A percentile compares a stretch with the other conserved stretches of the same genome.
Evolutionary conservation across 169 alveolate genomes (phyloP).

Genomic region (Cyclospora cayetanensis): DNA sequence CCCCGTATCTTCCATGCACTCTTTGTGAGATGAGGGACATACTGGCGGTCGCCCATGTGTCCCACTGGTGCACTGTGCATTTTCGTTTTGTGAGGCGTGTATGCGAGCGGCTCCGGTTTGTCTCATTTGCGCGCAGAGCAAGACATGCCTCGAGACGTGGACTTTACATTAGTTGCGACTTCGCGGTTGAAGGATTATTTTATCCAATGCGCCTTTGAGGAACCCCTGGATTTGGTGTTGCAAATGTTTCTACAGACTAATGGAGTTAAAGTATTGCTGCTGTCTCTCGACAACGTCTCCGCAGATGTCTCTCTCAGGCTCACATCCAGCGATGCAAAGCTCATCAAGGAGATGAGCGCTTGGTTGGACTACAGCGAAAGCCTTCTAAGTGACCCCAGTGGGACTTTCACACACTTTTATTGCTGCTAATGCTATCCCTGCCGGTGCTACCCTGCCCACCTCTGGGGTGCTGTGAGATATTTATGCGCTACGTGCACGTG

Average conservation of each 20-base stretch:
- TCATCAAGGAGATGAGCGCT: neutral
- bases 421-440: neutral
- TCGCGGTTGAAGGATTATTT: neutral
- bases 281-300: neutral
- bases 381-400: neutral
- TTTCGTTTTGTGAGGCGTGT: neutral
- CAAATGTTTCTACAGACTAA: neutral
- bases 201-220: neutral
- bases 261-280: neutral
- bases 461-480: slow-evolving; percentile 11
- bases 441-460: neutral
- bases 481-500: neutral
- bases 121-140: neutral
- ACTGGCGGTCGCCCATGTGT: no score
- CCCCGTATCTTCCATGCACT: no score
- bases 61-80: no score
- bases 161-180: neutral
- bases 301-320: neutral
- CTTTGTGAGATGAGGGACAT: no score
- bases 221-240: neutral
- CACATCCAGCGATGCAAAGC: neutral
- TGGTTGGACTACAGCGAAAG: neutral
- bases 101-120: neutral
- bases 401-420: neutral
- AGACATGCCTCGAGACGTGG: neutral